phyloP scores from a whole-genome alignment of 2,329 filamentous ascomycete species.

The Aspergillus sp. region DNA sequence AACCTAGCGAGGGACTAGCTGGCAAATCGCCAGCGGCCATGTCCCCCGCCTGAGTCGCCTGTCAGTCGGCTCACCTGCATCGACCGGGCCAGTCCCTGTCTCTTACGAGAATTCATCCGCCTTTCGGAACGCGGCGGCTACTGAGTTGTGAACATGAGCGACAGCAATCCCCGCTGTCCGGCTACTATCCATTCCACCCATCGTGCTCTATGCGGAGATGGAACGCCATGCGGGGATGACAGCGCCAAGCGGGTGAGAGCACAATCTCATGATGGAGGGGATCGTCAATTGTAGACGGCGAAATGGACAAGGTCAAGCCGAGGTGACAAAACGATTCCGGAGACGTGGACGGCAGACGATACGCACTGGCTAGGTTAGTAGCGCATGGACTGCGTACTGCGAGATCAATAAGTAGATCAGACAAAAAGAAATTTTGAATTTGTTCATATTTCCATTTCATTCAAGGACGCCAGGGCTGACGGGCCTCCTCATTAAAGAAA shows the following conservation, averaged over 20 bases:
- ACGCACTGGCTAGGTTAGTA: neutral
- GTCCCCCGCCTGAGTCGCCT: neutral
- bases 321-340: too few species aligned
- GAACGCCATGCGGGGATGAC: conserved; percentile 4
- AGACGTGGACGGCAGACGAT: too few species aligned
- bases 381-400: neutral
- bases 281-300: neutral
- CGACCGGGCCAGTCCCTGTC: conserved; percentile 3
- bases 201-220: conserved; percentile 4
- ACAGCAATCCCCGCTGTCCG: conserved; percentile 1
- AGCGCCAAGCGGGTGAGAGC: conserved; percentile 1
- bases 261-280: neutral
- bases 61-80: conserved; percentile 1
- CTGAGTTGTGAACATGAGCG: neutral
- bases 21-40: neutral
- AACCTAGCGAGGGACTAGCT: neutral
- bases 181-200: neutral
- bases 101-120: neutral
- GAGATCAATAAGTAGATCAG: conserved; percentile 3
- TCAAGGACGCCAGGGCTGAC: conserved; percentile 35
- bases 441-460: conserved; percentile 43
- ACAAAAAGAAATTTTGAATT: conserved; percentile 24
- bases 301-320: neutral
- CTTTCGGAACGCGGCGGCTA: neutral
- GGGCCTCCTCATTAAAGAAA: conserved; percentile 35